A percentile compares a stretch with the other conserved stretches of the same genome.
Evolutionary conservation across 306 rosid genomes (phyloP).

Genomic region (Casuarina cunninghamiana): DNA sequence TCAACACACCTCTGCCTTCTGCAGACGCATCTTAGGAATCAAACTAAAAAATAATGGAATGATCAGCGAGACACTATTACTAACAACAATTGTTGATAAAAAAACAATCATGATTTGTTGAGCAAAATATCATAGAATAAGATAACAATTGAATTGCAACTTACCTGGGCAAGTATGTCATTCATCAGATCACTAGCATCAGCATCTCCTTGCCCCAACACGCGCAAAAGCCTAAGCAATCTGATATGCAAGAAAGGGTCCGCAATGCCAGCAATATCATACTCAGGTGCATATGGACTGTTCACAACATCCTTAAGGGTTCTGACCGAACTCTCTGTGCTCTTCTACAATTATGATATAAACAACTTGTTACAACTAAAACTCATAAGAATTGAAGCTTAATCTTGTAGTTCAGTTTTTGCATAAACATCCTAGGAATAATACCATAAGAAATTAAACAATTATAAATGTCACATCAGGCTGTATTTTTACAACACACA

Average conservation of each 20-base stretch:
- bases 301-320: slow-evolving; percentile 82
- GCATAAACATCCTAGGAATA: slow-evolving; percentile 15
- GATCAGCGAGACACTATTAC: slow-evolving; percentile 9
- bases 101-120: slow-evolving; percentile 13
- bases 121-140: slow-evolving; percentile 20
- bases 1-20: neutral
- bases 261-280: slow-evolving; percentile 92
- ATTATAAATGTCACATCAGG: slow-evolving; percentile 11
- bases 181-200: slow-evolving; percentile 94
- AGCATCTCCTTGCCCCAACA: slow-evolving; percentile 88
- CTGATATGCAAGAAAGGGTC: slow-evolving; percentile 98
- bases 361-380: slow-evolving; percentile 28
- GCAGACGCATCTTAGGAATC: neutral
- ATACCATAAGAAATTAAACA: slow-evolving; percentile 10
- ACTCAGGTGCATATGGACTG: slow-evolving; percentile 95
- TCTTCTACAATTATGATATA: slow-evolving; percentile 60
- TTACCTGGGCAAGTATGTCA: slow-evolving; percentile 99
- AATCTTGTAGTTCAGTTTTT: slow-evolving; percentile 12
- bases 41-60: neutral
- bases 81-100: slow-evolving; percentile 16
- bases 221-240: slow-evolving; percentile 83
- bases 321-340: slow-evolving; percentile 86
- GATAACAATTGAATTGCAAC: slow-evolving; percentile 17
- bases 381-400: slow-evolving; percentile 16
- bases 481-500: slow-evolving; percentile 23